Percentiles rank a stretch among this genome's conserved stretches.
Evolutionary conservation across 2,329 filamentous ascomycete species (phyloP).

Genomic region (Neopestalotiopsis sp.): DNA sequence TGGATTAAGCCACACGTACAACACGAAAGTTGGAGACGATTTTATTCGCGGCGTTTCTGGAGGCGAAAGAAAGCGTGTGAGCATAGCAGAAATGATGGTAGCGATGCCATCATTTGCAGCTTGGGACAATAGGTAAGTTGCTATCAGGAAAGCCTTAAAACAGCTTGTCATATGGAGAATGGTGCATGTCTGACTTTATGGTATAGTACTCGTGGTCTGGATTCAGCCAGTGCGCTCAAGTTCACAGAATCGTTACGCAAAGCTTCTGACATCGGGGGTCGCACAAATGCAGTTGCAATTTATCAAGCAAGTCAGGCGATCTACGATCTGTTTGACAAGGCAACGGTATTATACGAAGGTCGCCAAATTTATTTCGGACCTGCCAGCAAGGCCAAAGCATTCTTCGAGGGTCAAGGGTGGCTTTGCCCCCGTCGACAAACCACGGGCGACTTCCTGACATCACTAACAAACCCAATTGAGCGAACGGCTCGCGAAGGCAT

Average conservation of each 20-base stretch:
- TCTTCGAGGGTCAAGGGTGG: slow-evolving; percentile 74
- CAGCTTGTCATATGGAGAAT: no score
- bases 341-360: slow-evolving; percentile 70
- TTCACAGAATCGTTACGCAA: slow-evolving; percentile 73
- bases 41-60: slow-evolving; percentile 75
- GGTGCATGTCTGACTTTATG: not conserved
- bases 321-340: slow-evolving; percentile 21
- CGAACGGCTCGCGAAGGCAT: slow-evolving; percentile 61
- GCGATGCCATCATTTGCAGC: slow-evolving; percentile 59
- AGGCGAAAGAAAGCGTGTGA: slow-evolving; percentile 79
- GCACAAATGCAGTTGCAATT: slow-evolving; percentile 70
- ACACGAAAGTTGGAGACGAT: slow-evolving; percentile 78
- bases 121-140: slow-evolving; percentile 51
- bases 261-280: slow-evolving; percentile 66
- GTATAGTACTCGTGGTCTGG: slow-evolving; percentile 69
- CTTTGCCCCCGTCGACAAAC: slow-evolving; percentile 70
- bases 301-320: slow-evolving; percentile 56
- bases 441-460: slow-evolving; percentile 73
- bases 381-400: slow-evolving; percentile 61
- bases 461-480: slow-evolving; percentile 69
- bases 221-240: slow-evolving; percentile 75
- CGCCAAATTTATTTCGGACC: slow-evolving; percentile 73
- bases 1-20: slow-evolving; percentile 73
- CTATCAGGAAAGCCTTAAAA: no score
- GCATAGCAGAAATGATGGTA: slow-evolving; percentile 78